phyloP scores from a whole-genome alignment of 768 basidiomycete genomes.

The Nidularia pulvinata region DNA sequence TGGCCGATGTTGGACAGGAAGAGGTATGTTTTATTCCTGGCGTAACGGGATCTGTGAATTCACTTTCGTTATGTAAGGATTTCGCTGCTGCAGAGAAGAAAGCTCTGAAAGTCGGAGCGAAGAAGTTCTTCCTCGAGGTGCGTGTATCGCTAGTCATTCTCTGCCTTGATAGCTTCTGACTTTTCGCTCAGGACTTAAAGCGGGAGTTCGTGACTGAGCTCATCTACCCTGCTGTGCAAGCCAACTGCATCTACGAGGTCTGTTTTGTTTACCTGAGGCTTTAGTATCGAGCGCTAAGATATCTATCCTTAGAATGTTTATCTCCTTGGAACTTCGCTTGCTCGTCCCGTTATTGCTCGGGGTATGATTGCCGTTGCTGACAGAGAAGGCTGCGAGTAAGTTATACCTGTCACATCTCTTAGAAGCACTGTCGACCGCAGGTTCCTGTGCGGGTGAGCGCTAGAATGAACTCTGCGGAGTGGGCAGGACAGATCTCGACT shows the following conservation, averaged over 20 bases:
- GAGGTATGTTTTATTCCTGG: constrained; percentile 46
- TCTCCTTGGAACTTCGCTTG: constrained; percentile 96
- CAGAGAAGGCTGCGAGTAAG: constrained; percentile 94
- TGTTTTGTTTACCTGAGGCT: constrained; percentile 8
- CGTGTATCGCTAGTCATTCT: neutral
- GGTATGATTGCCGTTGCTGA: constrained; percentile 97
- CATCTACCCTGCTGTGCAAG: constrained; percentile 98
- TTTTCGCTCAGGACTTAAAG: constrained; percentile 72
- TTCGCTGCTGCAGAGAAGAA: constrained; percentile 91
- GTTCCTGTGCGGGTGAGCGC: neutral
- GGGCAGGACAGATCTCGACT: neutral
- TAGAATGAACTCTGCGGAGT: constrained; percentile 1
- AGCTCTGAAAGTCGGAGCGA: constrained; percentile 90
- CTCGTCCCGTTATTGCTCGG: constrained; percentile 97
- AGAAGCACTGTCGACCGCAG: neutral
- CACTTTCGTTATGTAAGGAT: constrained; percentile 51
- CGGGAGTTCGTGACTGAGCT: constrained; percentile 95
- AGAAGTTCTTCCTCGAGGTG: constrained; percentile 93
- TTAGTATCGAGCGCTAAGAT: constrained; percentile 2
- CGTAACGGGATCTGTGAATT: constrained; percentile 5
- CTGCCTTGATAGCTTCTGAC: neutral
- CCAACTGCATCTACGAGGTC: constrained; percentile 98
- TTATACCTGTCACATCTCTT: constrained; percentile 3
- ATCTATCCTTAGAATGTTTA: constrained; percentile 74
- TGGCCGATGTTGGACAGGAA: constrained; percentile 95